A percentile compares a stretch with the other conserved stretches of the same genome.
Evolutionary conservation across 108 stramenopile genomes (phyloP).

Genomic region (Nannochloropsis gaditana): DNA sequence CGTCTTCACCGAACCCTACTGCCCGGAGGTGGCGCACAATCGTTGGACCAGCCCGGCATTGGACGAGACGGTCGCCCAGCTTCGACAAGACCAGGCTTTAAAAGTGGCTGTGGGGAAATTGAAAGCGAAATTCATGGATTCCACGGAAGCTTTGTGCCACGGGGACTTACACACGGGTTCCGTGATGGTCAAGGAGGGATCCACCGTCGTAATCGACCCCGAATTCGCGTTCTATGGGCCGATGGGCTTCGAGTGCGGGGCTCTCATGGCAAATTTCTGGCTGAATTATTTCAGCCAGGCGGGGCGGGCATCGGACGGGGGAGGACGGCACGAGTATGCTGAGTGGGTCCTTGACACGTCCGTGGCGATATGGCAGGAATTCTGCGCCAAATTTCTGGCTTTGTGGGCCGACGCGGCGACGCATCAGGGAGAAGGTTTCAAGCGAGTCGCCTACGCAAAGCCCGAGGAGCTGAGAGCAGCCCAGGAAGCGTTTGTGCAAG

Average conservation of each 20-base stretch:
- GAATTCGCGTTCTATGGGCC: constrained; percentile 64
- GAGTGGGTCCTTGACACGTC: constrained; percentile 55
- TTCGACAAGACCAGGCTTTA: constrained; percentile 45
- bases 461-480: not conserved
- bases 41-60: constrained; percentile 57
- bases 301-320: not conserved
- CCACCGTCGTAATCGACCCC: constrained; percentile 59
- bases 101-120: constrained; percentile 45
- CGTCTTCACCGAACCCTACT: constrained; percentile 46
- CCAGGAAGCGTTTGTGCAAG: constrained; percentile 41
- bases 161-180: constrained; percentile 59
- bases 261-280: constrained; percentile 53
- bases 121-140: constrained; percentile 53
- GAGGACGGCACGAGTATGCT: constrained; percentile 41
- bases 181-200: constrained; percentile 54
- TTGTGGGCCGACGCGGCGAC: constrained; percentile 50
- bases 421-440: constrained; percentile 46
- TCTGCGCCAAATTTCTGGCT: constrained; percentile 38
- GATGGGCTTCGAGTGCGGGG: constrained; percentile 60
- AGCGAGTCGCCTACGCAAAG: constrained; percentile 28
- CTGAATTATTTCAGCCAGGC: constrained; percentile 45
- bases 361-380: constrained; percentile 33
- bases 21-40: constrained; percentile 42
- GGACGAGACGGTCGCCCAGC: constrained; percentile 43
- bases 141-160: constrained; percentile 53